Conservation (phyloP, 306 rosid genomes). For the Begonia masoniana region DNA sequence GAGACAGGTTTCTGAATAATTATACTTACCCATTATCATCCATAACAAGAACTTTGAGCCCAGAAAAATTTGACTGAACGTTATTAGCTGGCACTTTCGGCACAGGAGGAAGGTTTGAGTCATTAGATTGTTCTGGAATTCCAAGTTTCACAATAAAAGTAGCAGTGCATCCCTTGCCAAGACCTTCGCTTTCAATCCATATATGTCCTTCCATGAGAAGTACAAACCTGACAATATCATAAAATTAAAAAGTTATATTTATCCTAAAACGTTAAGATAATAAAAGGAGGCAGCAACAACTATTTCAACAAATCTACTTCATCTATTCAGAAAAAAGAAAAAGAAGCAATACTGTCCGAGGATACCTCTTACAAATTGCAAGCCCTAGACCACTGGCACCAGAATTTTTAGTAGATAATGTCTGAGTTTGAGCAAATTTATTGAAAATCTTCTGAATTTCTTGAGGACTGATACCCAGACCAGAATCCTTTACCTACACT, state of each 20-base stretch:
- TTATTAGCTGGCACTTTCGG: conserved; percentile 42
- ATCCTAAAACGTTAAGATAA: not conserved
- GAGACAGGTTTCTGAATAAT: too few relatives aligned
- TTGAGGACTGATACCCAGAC: conserved; percentile 75
- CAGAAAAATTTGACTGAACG: conserved; percentile 44
- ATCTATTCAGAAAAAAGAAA: not conserved
- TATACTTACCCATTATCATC: conserved; percentile 88
- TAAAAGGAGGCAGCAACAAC: not conserved
- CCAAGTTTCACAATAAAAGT: conserved; percentile 79
- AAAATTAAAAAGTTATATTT: conserved; percentile 2
- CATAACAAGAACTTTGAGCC: conserved; percentile 80
- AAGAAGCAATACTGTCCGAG: conserved; percentile 7
- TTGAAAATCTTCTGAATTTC: conserved; percentile 79
- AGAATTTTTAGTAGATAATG: conserved; percentile 47
- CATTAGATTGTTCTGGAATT: conserved; percentile 53
- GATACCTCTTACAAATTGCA: conserved; percentile 82
- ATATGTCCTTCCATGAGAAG: conserved; percentile 94
- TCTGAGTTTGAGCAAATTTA: conserved; percentile 70
- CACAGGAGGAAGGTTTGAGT: conserved; percentile 33
- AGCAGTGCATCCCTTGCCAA: conserved; percentile 78
- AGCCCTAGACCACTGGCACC: conserved; percentile 87
- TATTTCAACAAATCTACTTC: not conserved
- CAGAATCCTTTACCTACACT: conserved; percentile 74
- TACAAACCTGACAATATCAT: conserved; percentile 65
- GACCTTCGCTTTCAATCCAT: conserved; percentile 95